Evolutionary conservation across 345 rosid species (phyloP).

Genomic region (Eutrema japonicum): DNA sequence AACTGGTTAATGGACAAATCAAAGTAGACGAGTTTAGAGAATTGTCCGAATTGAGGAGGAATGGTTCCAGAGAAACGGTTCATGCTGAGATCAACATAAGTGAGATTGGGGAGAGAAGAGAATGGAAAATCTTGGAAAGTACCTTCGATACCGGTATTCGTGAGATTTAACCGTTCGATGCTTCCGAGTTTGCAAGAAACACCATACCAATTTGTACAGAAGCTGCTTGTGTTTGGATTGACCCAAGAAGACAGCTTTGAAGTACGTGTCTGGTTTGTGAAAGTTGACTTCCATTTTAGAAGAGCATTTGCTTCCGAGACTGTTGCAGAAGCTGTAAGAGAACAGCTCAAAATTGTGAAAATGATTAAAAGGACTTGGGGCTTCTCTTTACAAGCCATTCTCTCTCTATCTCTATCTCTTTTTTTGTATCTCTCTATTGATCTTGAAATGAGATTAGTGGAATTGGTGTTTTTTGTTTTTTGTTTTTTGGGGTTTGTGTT

Average conservation of each 20-base stretch:
- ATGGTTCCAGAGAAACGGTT: slow-evolving; percentile 49
- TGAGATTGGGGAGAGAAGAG: slow-evolving; percentile 51
- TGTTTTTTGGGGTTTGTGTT: slow-evolving; percentile 24
- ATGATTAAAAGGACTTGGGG: slow-evolving; percentile 33
- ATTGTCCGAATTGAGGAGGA: slow-evolving; percentile 42
- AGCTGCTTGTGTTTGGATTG: slow-evolving; percentile 35
- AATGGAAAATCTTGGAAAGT: slow-evolving; percentile 51
- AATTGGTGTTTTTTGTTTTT: not conserved
- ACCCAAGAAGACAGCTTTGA: slow-evolving; percentile 40
- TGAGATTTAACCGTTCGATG: slow-evolving; percentile 43
- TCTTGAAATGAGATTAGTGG: slow-evolving; percentile 3
- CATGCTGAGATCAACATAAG: slow-evolving; percentile 45
- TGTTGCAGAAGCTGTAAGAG: slow-evolving; percentile 14
- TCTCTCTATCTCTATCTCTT: not conserved
- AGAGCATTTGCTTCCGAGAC: slow-evolving; percentile 43
- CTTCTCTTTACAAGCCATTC: slow-evolving; percentile 14
- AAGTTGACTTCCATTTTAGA: slow-evolving; percentile 44
- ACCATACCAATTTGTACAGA: slow-evolving; percentile 49
- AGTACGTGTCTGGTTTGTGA: slow-evolving; percentile 42
- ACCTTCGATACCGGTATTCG: slow-evolving; percentile 44
- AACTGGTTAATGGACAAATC: slow-evolving; percentile 49
- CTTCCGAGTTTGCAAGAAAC: slow-evolving; percentile 40
- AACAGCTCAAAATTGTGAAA: slow-evolving; percentile 26
- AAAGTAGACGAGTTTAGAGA: slow-evolving; percentile 48
- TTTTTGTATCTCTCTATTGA: not conserved